Evolutionary conservation across 2,329 filamentous ascomycete species (phyloP), one percentile per base, ranked within the genome.

Genomic region (Bipolaris cookei): DNA sequence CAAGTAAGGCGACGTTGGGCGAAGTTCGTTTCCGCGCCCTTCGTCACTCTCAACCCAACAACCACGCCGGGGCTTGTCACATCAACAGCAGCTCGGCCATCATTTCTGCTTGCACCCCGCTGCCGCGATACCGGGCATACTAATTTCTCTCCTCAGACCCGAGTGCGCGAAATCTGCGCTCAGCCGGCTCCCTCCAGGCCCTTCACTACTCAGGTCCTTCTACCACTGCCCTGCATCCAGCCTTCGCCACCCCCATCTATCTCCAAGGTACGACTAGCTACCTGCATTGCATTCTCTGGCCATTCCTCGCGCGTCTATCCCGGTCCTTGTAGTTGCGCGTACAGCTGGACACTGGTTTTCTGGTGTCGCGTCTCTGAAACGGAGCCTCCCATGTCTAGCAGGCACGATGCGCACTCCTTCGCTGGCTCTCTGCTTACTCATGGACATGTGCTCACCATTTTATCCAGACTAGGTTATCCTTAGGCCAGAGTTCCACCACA

Each of bases 371-470:
- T 62, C 54, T 42, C 53, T 35, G 39, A 48, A 53, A 51, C 50
- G 45, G 55, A 58, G 35, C 32, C 43, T 47, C 45, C 43, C 53
- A 55, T 56, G 49, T 61, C 61, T 65, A 63, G 68, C 69, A 59
- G 61, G 56, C 63, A 68, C 53, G 37, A 61, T 61, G 62, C 65
- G 62, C 62, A 51, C 52, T 64, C 49, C 54, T 63, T 65, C 59
- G 54, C 64, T 62, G 69, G 69, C 62, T 64, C 55, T 47, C 58
- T 55, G 56, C 59, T 58, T 56, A 48, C 61, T 65, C 63, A 54
- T 67, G 66, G 66, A 65, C 60, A 64, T 67, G 61, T 63, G 70
- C 72, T 75, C 71, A 75, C 72, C 61, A 59, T 65, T 69, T 61
- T 57, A 48, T 63, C 63, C 70, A 74, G 71, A 66, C 69, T 75